phyloP scores from a whole-genome alignment of 345 rosid genomes.

The Jatropha curcas region DNA sequence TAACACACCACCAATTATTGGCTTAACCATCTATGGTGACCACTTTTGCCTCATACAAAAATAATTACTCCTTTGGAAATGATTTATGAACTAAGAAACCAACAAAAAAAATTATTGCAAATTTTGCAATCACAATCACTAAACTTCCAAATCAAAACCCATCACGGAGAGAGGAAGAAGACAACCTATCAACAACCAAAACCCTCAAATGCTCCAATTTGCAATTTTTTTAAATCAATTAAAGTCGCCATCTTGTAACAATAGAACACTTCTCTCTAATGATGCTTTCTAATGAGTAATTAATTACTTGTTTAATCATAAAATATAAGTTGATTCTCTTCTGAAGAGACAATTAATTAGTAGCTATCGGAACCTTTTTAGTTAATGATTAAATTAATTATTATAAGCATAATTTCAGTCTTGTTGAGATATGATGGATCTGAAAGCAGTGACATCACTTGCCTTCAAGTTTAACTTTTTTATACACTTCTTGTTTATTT shows the following conservation, averaged over 20 bases:
- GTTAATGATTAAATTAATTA: background rate
- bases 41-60: background rate
- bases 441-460: slow-evolving; percentile 28
- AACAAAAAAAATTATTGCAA: slow-evolving; percentile 5
- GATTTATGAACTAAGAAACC: background rate
- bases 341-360: slow-evolving; percentile 3
- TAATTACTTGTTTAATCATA: background rate
- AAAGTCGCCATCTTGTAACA: slow-evolving; percentile 17
- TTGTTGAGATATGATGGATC: slow-evolving; percentile 17
- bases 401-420: background rate
- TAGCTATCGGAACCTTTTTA: background rate
- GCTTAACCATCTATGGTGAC: background rate
- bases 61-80: background rate
- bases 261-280: slow-evolving; percentile 10
- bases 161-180: background rate
- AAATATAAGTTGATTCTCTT: slow-evolving; percentile 35
- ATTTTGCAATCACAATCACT: background rate
- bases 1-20: background rate
- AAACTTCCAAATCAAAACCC: background rate
- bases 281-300: slow-evolving; percentile 20
- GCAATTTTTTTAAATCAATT: slow-evolving; percentile 4
- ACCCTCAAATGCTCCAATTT: background rate
- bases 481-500: background rate
- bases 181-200: slow-evolving; percentile 19
- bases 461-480: slow-evolving; percentile 16